Evolutionary conservation across 352 stramenopile genomes (phyloP).

Genomic region (Stramenopiles sp.): DNA sequence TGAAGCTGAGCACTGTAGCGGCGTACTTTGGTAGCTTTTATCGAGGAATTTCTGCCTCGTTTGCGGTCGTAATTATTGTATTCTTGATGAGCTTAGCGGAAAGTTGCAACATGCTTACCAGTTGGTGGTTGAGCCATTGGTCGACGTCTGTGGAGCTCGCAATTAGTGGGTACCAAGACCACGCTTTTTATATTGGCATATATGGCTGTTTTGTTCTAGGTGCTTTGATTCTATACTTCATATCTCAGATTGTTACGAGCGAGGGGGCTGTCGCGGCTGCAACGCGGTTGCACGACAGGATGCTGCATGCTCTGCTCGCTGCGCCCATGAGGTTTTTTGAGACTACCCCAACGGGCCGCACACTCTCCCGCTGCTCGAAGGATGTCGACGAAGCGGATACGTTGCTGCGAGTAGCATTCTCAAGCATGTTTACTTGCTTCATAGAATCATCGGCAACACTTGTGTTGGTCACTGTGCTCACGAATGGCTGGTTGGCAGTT

Average conservation of each 20-base stretch:
- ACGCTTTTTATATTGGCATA: constrained; percentile 8
- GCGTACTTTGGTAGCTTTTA: constrained; percentile 7
- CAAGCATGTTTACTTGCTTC: not conserved
- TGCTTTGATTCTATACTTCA: not conserved
- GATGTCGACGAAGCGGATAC: constrained; percentile 22
- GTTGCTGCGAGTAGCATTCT: not conserved
- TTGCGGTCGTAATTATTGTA: not conserved
- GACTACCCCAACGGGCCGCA: constrained; percentile 43
- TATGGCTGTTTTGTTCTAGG: not conserved
- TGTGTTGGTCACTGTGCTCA: constrained; percentile 14
- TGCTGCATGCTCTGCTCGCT: constrained; percentile 40
- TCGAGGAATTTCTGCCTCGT: not conserved
- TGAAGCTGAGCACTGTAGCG: not conserved
- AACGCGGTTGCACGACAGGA: constrained; percentile 34
- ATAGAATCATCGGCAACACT: not conserved
- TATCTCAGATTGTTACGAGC: not conserved
- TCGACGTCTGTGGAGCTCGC: not conserved
- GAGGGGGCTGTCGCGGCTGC: constrained; percentile 26
- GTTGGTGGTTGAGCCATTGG: not conserved
- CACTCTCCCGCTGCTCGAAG: constrained; percentile 48
- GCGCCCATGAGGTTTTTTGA: constrained; percentile 63
- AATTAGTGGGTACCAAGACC: not conserved
- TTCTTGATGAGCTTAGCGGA: constrained; percentile 8
- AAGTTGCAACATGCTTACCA: not conserved
- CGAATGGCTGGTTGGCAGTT: constrained; percentile 17